Evolutionary conservation across 495 filamentous ascomycete species (phyloP).

Genomic region (Penicillium maclennaniae): DNA sequence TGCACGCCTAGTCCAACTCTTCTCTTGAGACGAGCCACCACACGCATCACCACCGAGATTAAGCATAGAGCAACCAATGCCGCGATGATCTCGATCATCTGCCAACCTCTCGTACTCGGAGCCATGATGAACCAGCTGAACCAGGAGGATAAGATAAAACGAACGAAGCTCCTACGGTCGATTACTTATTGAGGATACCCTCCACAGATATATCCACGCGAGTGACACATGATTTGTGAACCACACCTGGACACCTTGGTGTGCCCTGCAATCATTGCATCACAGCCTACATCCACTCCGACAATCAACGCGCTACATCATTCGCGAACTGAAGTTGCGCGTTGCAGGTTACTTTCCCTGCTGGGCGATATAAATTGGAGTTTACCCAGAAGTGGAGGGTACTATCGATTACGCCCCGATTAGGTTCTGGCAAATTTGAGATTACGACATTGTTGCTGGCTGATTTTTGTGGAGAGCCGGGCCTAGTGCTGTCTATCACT

Average conservation of each 20-base stretch:
- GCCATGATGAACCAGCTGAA: slow-evolving; percentile 20
- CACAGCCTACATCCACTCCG: not conserved
- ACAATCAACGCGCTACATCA: not conserved
- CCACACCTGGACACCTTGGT: not conserved
- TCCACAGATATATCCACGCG: slow-evolving; percentile 13
- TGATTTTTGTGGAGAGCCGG: slow-evolving; percentile 3
- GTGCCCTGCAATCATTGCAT: not conserved
- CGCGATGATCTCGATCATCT: slow-evolving; percentile 37
- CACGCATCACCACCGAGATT: slow-evolving; percentile 34
- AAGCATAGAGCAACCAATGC: slow-evolving; percentile 36
- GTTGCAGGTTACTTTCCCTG: not conserved
- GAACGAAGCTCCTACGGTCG: slow-evolving; percentile 13
- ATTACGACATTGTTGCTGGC: not conserved
- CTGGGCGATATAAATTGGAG: not conserved
- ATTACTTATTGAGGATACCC: slow-evolving; percentile 16
- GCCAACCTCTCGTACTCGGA: slow-evolving; percentile 24
- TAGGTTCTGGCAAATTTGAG: not conserved
- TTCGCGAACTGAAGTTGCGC: not conserved
- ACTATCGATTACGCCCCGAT: slow-evolving; percentile 6
- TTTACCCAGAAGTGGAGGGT: slow-evolving; percentile 6
- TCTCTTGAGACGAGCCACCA: slow-evolving; percentile 35
- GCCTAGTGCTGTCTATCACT: slow-evolving; percentile 14
- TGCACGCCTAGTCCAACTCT: slow-evolving; percentile 38
- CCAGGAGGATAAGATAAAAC: slow-evolving; percentile 4
- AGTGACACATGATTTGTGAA: not conserved